phyloP scores from a whole-genome alignment of 768 basidiomycete genomes.

The Leccinum broughii region DNA sequence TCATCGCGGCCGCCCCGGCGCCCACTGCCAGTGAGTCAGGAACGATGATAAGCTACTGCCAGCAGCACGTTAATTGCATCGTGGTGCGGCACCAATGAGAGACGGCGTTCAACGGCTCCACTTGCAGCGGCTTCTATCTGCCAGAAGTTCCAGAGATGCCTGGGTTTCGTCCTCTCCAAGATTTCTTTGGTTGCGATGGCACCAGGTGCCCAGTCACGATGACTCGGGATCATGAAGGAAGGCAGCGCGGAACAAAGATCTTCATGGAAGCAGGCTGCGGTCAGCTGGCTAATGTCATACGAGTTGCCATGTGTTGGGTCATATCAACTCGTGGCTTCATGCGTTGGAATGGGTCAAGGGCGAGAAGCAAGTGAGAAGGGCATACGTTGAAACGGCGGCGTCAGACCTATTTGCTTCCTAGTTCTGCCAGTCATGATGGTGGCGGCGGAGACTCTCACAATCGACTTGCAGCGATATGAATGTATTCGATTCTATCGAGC shows the following conservation, averaged over 20 bases:
- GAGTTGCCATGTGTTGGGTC: background rate
- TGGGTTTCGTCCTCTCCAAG: background rate
- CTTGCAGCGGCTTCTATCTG: background rate
- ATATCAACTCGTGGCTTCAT: background rate
- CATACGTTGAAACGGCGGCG: background rate
- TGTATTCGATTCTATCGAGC: background rate
- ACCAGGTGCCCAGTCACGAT: background rate
- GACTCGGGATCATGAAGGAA: too few species aligned
- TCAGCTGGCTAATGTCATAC: too few species aligned
- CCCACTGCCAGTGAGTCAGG: background rate
- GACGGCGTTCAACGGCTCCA: conserved; percentile 14
- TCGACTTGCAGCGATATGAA: too few species aligned
- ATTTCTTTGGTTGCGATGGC: background rate
- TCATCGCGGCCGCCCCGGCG: background rate
- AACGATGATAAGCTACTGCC: background rate
- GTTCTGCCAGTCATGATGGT: background rate
- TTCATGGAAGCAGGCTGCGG: too few species aligned
- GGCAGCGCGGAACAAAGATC: too few species aligned
- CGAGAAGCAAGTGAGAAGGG: background rate
- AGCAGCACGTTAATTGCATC: conserved; percentile 5
- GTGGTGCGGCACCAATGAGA: conserved; percentile 1
- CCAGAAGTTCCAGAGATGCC: background rate
- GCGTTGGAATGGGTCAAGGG: conserved; percentile 16
- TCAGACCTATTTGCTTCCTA: background rate
- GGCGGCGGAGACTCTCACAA: background rate